phyloP scores from a whole-genome alignment of 768 basidiomycete genomes.

The Lanmaoa pseudosensibilis region DNA sequence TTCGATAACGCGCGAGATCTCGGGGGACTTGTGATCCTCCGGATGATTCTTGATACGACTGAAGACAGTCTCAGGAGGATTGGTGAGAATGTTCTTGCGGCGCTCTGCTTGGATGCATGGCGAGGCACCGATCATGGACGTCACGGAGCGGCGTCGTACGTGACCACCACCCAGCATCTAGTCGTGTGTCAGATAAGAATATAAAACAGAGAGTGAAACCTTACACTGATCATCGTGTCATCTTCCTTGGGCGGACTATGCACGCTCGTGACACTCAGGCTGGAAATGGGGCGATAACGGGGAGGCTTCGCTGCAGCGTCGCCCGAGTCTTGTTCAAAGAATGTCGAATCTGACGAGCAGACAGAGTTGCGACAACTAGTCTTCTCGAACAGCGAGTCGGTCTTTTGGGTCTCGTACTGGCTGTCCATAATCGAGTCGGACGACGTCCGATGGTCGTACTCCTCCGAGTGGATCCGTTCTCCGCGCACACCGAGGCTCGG shows the following conservation, averaged over 20 bases:
- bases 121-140: slow-evolving; percentile 65
- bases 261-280: slow-evolving; percentile 49
- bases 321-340: slow-evolving; percentile 47
- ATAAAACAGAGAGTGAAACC: slow-evolving; percentile 20
- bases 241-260: slow-evolving; percentile 63
- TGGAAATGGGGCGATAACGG: slow-evolving; percentile 65
- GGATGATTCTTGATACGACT: slow-evolving; percentile 33
- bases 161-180: slow-evolving; percentile 83
- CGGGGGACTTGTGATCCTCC: slow-evolving; percentile 35
- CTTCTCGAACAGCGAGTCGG: slow-evolving; percentile 64
- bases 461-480: slow-evolving; percentile 10
- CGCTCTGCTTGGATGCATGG: slow-evolving; percentile 69
- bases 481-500: slow-evolving; percentile 36
- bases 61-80: slow-evolving; percentile 34
- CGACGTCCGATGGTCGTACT: slow-evolving; percentile 39
- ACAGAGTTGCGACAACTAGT: slow-evolving; percentile 51
- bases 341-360: slow-evolving; percentile 57
- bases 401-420: slow-evolving; percentile 39
- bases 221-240: slow-evolving; percentile 79
- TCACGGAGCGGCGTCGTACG: slow-evolving; percentile 66
- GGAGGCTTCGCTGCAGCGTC: slow-evolving; percentile 40
- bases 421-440: slow-evolving; percentile 71
- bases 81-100: slow-evolving; percentile 46
- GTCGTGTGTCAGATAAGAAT: neutral
- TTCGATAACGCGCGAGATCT: slow-evolving; percentile 51